Evolutionary conservation across 768 basidiomycete species (phyloP), one percentile per base, ranked within the genome.

Genomic region (Tylopilus plumbeoviolaceoides): DNA sequence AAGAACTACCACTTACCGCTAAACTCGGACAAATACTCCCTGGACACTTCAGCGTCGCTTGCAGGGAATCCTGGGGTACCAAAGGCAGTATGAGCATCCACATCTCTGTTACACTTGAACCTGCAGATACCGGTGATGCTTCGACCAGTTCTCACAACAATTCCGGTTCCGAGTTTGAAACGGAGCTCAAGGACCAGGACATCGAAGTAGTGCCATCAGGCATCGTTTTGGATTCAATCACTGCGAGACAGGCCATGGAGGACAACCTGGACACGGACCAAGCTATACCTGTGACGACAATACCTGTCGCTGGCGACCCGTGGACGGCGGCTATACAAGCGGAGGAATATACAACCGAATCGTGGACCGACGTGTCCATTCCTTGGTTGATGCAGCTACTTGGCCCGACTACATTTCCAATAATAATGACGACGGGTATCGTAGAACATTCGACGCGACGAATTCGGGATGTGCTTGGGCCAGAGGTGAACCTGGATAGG

Each of bases 391-490:
- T 74, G 50, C 60, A 66, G 27, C 48, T 81, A 35, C 65, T 88
- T 4, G 87, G 85, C 0, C 79, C 81, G 5, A 80, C 77, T 11
- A 63, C 69, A 9, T 66, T 89, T 36, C 81, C 86, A 1, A 56
- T 78, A 50, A 83, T 82, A 5, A 84, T 87, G 65, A 73, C 71
- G 3, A 71, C 82, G 2, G 85, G 83, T 12, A 66, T 87, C 47
- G 80, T 85, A 48, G 88, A 90, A 65, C 73, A 71, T 36, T 83
- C 83, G 4, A 78, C 83, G 46, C 75, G 88, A 27, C 73, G 75
- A 41, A 74, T 90, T 65, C 76, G 75, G 45, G 62, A 74, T 2
- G 66, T 84, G 50, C 57, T 71, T 5, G 58, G 69, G 2, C 78
- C 78, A 1, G 66, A 65, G 23, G 23, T 58, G 53, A 39, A 39